These are phyloP conservation scores for Lactarius indigo DNA, from an alignment of 768 basidiomycete genomes.

Conservation along the genomic window DNA sequence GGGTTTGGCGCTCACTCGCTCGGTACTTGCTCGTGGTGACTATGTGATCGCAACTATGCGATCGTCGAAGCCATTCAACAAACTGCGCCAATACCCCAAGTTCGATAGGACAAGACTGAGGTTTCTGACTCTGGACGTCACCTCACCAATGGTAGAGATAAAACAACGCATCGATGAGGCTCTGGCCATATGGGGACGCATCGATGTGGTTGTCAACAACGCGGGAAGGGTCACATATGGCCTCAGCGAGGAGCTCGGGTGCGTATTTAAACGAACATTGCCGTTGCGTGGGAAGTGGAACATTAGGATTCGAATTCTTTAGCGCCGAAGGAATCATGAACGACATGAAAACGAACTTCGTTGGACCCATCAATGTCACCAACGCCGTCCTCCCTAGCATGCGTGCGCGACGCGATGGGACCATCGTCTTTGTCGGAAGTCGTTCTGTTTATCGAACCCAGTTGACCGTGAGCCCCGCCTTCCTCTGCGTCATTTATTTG, in stretches of 20 bases:
- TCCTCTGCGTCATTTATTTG: not conserved
- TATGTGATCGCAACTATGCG: conserved; percentile 14
- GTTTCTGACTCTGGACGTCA: conserved; percentile 12
- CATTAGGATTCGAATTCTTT: not conserved
- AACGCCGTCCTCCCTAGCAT: conserved; percentile 43
- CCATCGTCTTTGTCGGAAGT: conserved; percentile 38
- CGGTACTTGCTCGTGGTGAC: conserved; percentile 16
- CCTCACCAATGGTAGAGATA: conserved; percentile 10
- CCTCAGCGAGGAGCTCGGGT: conserved; percentile 15
- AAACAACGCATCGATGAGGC: conserved; percentile 2
- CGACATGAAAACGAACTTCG: conserved; percentile 38
- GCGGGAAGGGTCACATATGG: conserved; percentile 11
- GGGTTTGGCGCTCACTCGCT: conserved; percentile 15
- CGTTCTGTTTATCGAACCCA: conserved; percentile 31
- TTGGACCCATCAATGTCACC: conserved; percentile 44
- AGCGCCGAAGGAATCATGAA: conserved; percentile 12
- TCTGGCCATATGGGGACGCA: conserved; percentile 13
- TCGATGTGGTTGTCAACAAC: conserved; percentile 21
- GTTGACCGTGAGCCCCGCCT: not conserved
- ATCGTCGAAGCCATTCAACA: conserved; percentile 1
- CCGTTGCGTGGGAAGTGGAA: not conserved
- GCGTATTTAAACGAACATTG: not conserved
- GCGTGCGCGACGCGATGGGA: conserved; percentile 35
- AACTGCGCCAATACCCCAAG: not conserved
- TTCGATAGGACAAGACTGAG: conserved; percentile 1